These are phyloP conservation scores for Suillus spraguei DNA, from an alignment of 768 basidiomycete genomes.

Conservation along the genomic window DNA sequence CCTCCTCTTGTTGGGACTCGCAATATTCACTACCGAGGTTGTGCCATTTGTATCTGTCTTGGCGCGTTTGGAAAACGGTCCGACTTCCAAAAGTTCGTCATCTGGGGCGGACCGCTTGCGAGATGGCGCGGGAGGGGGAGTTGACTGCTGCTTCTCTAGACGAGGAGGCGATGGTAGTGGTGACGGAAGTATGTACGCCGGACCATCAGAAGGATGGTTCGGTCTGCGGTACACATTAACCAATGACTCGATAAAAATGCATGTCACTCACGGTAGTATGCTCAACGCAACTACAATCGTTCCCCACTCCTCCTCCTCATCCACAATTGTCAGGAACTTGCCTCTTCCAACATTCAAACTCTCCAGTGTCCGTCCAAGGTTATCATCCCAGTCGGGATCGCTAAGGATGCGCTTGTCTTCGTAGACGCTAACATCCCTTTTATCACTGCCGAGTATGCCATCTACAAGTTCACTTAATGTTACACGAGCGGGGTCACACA, in stretches of 20 bases:
- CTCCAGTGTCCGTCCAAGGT: slow-evolving; percentile 75
- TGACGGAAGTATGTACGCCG: slow-evolving; percentile 63
- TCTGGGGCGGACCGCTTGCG: slow-evolving; percentile 63
- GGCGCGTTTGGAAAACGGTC: slow-evolving; percentile 59
- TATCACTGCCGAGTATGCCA: slow-evolving; percentile 55
- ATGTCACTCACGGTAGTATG: slow-evolving; percentile 63
- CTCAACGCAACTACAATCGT: slow-evolving; percentile 75
- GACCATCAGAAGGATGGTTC: slow-evolving; percentile 53
- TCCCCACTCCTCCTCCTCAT: slow-evolving; percentile 79
- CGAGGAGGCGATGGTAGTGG: slow-evolving; percentile 61
- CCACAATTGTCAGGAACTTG: slow-evolving; percentile 86
- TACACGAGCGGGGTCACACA: slow-evolving; percentile 70
- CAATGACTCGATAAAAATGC: background rate
- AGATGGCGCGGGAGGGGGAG: slow-evolving; percentile 47
- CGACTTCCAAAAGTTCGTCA: slow-evolving; percentile 55
- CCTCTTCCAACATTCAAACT: slow-evolving; percentile 80
- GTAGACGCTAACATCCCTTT: slow-evolving; percentile 75
- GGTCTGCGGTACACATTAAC: slow-evolving; percentile 39
- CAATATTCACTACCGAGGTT: slow-evolving; percentile 19
- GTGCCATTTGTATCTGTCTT: slow-evolving; percentile 38
- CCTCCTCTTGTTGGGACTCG: slow-evolving; percentile 65
- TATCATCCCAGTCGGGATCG: slow-evolving; percentile 96
- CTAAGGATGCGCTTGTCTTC: slow-evolving; percentile 86
- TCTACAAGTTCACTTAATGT: slow-evolving; percentile 74
- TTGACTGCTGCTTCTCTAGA: slow-evolving; percentile 39